Conservation (phyloP, 352 stramenopile genomes). For the Phytophthora podocarpi region DNA sequence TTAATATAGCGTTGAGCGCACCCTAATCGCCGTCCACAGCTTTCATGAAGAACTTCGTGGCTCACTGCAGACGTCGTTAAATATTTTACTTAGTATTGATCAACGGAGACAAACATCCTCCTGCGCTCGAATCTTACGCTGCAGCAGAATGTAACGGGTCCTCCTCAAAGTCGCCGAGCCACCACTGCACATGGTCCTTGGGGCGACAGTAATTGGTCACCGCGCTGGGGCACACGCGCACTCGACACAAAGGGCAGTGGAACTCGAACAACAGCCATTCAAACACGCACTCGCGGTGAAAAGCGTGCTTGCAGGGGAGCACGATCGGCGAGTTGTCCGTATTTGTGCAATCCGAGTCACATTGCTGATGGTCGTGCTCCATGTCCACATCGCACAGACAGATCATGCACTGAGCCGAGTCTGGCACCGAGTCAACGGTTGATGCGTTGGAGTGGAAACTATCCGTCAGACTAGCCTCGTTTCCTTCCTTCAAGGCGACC, state of each 20-base stretch:
- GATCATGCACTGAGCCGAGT: constrained; percentile 49
- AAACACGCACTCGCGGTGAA: constrained; percentile 78
- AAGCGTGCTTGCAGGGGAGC: constrained; percentile 70
- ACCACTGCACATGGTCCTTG: constrained; percentile 69
- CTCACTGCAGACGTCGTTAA: constrained; percentile 1
- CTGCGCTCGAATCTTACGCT: constrained; percentile 5
- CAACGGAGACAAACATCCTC: neutral
- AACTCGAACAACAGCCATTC: constrained; percentile 79
- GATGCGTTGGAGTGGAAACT: constrained; percentile 46
- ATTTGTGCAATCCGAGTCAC: constrained; percentile 17
- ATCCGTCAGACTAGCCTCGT: constrained; percentile 22
- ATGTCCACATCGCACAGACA: constrained; percentile 55
- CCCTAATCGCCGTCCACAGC: too few relatives aligned
- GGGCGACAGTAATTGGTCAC: constrained; percentile 67
- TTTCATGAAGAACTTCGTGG: too few relatives aligned
- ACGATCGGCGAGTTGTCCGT: constrained; percentile 30
- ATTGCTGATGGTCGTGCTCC: constrained; percentile 32
- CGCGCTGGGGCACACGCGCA: constrained; percentile 50
- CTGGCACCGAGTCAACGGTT: constrained; percentile 40
- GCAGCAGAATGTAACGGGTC: constrained; percentile 36
- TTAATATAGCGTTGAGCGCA: too few relatives aligned
- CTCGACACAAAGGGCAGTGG: constrained; percentile 72
- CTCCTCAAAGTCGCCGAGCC: constrained; percentile 70
- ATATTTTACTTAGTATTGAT: constrained; percentile 6
- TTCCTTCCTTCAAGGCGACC: constrained; percentile 17